Base-by-base conservation (phyloP, 2,329 filamentous ascomycete genomes). In the Dactylellina drechsleri region DNA sequence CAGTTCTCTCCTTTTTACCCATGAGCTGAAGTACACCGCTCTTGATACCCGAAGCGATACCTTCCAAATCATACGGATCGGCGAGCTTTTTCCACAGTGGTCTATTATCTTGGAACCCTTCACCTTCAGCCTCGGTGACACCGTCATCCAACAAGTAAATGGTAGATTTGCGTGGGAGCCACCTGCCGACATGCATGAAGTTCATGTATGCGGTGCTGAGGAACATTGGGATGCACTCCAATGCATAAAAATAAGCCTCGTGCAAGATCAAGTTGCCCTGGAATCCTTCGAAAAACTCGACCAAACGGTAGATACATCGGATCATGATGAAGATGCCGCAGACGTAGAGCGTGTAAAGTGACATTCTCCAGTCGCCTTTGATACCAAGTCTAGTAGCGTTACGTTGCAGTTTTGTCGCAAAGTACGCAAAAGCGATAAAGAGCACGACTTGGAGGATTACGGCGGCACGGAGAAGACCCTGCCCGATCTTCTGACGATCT, bases 201-300 rank as follows among this genome's bases (percentile, higher is more conserved):
- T 76, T 76, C 64, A 76, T 66, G 41, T 68, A 68, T 2, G 13
- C 52, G 10, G 71, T 45, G 71, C 59, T 70, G 8, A 76, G 47
- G 20, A 70, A 15, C 71, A 76, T 76, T 4, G 66, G 71, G 15
- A 68, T 36, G 16, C 71, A 68, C 47, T 76, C 71, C n/a, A 76
- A 20, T 4, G 49, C 60, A 41, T 76, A 76, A 56, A 76, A 68
- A 53, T 76, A 76, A n/a, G 60, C 31, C 43, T 76, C 71, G 23
- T 76, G 71, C 13, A 56, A 36, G 6, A 70, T 47, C 36, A 76
- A 57, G 7, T 65, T 36, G 16, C 71, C 71, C 4, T 31, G 16
- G 16, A 68, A 54, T 8, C 64, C 64, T 43, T 76, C 71, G 41
- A 76, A 68, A 45, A 76, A 76, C 43, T 76, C 71, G 52, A 76